Conservation (phyloP, 2,329 filamentous ascomycete genomes). For the Zymoseptoria crescenta region DNA sequence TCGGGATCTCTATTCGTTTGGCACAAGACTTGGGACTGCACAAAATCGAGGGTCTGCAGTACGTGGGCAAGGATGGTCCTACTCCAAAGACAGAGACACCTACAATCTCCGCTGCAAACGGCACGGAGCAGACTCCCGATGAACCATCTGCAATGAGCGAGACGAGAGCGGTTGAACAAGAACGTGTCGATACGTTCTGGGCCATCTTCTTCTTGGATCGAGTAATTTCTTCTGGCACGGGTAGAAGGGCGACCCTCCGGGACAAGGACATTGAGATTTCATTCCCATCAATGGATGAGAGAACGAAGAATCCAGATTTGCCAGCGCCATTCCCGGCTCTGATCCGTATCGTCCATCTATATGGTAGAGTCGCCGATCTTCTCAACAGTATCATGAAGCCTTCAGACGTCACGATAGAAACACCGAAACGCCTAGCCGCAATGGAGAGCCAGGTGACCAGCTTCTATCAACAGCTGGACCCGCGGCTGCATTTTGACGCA, state of each 20-base stretch:
- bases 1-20: conserved; percentile 79
- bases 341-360: conserved; percentile 76
- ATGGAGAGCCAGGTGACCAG: conserved; percentile 74
- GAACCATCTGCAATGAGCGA: conserved; percentile 45
- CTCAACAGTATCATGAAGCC: conserved; percentile 71
- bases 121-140: conserved; percentile 47
- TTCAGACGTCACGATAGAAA: conserved; percentile 67
- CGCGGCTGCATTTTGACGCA: conserved; percentile 72
- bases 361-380: conserved; percentile 75
- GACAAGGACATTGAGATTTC: conserved; percentile 79
- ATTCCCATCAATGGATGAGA: conserved; percentile 52
- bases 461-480: conserved; percentile 66
- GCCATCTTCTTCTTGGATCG: conserved; percentile 81
- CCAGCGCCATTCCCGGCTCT: conserved; percentile 73
- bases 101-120: conserved; percentile 2
- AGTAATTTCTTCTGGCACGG: conserved; percentile 80
- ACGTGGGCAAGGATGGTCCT: conserved; percentile 48
- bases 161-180: conserved; percentile 63
- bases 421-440: conserved; percentile 60
- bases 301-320: conserved; percentile 52
- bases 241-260: conserved; percentile 71
- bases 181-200: conserved; percentile 83
- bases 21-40: conserved; percentile 73
- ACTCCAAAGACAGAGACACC: conserved; percentile 40
- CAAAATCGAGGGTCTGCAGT: conserved; percentile 65